These are phyloP conservation scores for Tolypocladium tundrense DNA, from an alignment of 2,329 filamentous ascomycete genomes.

Conservation along the genomic window DNA sequence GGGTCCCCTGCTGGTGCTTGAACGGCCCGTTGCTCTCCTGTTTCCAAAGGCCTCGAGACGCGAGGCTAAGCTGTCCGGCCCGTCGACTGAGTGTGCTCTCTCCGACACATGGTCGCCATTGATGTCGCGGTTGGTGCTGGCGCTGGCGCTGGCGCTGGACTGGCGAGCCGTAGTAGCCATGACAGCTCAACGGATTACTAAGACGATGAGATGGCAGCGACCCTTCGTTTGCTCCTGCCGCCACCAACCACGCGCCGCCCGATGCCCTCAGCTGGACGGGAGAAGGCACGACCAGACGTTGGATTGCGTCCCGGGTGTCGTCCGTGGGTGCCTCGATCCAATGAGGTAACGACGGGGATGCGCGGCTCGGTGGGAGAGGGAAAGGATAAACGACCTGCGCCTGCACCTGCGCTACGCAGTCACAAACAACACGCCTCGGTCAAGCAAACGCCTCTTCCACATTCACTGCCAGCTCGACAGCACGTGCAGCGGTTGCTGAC, in stretches of 20 bases:
- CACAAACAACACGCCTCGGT: neutral
- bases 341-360: neutral
- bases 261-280: neutral
- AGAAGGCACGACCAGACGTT: neutral
- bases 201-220: neutral
- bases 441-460: neutral
- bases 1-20: conserved; percentile 6
- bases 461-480: neutral
- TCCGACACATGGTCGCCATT: neutral
- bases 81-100: neutral
- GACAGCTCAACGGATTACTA: neutral
- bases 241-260: neutral
- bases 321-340: neutral
- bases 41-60: conserved; percentile 3
- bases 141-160: neutral
- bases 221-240: neutral
- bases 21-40: conserved; percentile 1
- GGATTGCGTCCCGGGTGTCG: neutral
- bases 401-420: neutral
- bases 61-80: neutral
- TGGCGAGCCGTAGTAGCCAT: neutral
- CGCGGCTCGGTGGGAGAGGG: neutral
- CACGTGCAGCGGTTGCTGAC: neutral
- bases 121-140: neutral
- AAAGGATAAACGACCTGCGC: neutral